Conservation (phyloP, 805 yeast genomes). For the Sungouiozyma ichnusensis region DNA sequence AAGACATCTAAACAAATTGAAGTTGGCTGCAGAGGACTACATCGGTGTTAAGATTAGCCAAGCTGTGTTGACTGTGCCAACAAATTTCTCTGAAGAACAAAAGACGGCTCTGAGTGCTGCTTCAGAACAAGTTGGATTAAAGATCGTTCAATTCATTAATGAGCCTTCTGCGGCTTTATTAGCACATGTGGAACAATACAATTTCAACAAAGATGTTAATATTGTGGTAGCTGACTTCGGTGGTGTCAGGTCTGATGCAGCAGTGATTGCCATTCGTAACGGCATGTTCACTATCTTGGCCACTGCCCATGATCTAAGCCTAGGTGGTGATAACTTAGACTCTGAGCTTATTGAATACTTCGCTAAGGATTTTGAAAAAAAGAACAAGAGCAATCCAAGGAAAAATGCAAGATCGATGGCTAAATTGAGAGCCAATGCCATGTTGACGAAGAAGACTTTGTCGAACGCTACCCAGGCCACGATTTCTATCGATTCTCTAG, state of each 20-base stretch:
- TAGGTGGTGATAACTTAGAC: constrained; percentile 88
- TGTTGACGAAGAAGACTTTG: constrained; percentile 79
- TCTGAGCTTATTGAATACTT: constrained; percentile 68
- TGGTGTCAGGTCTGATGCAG: constrained; percentile 91
- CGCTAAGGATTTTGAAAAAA: constrained; percentile 90
- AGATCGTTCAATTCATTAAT: constrained; percentile 75
- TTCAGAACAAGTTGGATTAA: constrained; percentile 62
- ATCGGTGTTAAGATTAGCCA: constrained; percentile 73
- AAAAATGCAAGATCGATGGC: constrained; percentile 76
- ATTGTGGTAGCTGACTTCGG: constrained; percentile 91
- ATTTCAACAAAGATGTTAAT: constrained; percentile 21
- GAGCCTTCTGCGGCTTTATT: constrained; percentile 90
- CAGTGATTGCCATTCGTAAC: constrained; percentile 86
- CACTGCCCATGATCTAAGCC: constrained; percentile 66
- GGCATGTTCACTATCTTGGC: constrained; percentile 85
- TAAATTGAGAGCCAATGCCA: constrained; percentile 74
- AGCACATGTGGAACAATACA: constrained; percentile 56
- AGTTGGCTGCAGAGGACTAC: constrained; percentile 85
- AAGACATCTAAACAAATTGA: constrained; percentile 76
- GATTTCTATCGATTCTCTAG: constrained; percentile 87
- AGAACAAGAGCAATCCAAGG: constrained; percentile 70
- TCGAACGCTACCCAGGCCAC: constrained; percentile 82
- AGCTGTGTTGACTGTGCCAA: constrained; percentile 83
- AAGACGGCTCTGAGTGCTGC: constrained; percentile 50
- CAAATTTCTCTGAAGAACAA: constrained; percentile 71